phyloP scores from a whole-genome alignment of 2,329 filamentous ascomycete genomes.

The Talaromyces albobiverticillius region DNA sequence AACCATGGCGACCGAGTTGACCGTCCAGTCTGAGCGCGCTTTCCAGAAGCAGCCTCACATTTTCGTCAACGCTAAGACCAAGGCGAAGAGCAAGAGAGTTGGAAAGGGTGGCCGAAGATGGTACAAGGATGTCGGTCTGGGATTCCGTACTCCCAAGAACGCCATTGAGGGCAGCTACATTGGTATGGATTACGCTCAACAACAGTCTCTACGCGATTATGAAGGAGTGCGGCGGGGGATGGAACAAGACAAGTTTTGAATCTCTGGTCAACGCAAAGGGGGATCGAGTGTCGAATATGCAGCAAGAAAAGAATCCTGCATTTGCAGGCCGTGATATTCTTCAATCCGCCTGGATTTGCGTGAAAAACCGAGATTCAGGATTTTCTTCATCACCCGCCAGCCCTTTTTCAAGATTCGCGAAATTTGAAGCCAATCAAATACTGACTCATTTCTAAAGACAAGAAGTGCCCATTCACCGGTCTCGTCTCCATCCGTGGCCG shows the following conservation, averaged over 20 bases:
- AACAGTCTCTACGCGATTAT: background rate
- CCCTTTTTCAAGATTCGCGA: background rate
- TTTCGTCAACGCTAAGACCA: constrained; percentile 97
- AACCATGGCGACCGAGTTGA: constrained; percentile 96
- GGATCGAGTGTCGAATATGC: background rate
- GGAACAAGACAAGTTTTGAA: constrained; percentile 8
- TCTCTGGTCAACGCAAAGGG: background rate
- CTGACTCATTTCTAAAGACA: constrained; percentile 63
- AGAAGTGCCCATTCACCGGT: constrained; percentile 99
- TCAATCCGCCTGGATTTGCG: background rate
- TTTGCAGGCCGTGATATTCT: background rate
- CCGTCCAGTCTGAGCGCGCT: constrained; percentile 99
- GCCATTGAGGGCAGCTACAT: constrained; percentile 99
- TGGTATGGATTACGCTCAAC: constrained; percentile 63
- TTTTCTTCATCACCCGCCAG: constrained; percentile 5
- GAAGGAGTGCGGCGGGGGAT: background rate
- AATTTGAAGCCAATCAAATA: constrained; percentile 11
- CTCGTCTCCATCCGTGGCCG: constrained; percentile 99
- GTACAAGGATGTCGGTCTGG: constrained; percentile 99
- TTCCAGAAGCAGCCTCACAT: constrained; percentile 99
- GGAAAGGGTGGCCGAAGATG: constrained; percentile 87
- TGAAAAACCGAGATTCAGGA: constrained; percentile 9
- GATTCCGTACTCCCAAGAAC: constrained; percentile 97
- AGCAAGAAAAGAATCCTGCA: background rate
- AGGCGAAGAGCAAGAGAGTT: constrained; percentile 73